Evolutionary conservation across 805 yeast species (phyloP), one percentile per base, ranked within the genome.

Genomic region (Candida tibetensis): DNA sequence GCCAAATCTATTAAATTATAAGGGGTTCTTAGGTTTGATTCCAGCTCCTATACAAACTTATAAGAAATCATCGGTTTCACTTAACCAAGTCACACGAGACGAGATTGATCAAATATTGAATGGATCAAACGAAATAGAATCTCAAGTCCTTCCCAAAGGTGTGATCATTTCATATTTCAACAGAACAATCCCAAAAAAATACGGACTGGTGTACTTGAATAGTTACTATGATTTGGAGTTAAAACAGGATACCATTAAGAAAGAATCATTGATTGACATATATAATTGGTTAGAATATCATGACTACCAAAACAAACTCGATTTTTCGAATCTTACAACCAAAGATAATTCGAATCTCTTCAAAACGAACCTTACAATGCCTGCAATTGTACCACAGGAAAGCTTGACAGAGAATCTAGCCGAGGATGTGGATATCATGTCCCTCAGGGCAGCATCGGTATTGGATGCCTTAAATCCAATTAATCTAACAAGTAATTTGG

Each of bases 11-110:
- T 39, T 65, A 28, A 67, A 66, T 44, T 57, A 58, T 41, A 48
- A 46, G 27, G 74, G 74, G 4, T 57, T 66, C 28, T 47, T 68
- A 19, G 69, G 67, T 2, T 46, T 63, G 30, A 38, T 64, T 5
- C 55, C 57, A 3, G 14, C 34, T 13, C 32, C 34, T 13, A 34
- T 37, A 4, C 39, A 41, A n/a, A 39, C 49, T 16, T 58, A 47
- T 42, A 64, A 62, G 33, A 57, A 49, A 30, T 64, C 71, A 8
- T 53, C 64, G 1, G 32, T 60, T 4, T 45, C 44, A 3, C 23
- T 65, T 10, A 44, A 37, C 17, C 44, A 39, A 5, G 25, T 44
- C 4, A 27, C 42, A 1, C 32, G 35, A 25, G 28, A 31, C 12
- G 64, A 62, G 30, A 41, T 62, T 2, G 57, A 52, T 27, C 41